A percentile compares a stretch with the other conserved stretches of the same genome.
These are phyloP conservation scores for Sparassis latifolia DNA, from an alignment of 1,284 basidiomycete genomes.

Conservation along the genomic window DNA sequence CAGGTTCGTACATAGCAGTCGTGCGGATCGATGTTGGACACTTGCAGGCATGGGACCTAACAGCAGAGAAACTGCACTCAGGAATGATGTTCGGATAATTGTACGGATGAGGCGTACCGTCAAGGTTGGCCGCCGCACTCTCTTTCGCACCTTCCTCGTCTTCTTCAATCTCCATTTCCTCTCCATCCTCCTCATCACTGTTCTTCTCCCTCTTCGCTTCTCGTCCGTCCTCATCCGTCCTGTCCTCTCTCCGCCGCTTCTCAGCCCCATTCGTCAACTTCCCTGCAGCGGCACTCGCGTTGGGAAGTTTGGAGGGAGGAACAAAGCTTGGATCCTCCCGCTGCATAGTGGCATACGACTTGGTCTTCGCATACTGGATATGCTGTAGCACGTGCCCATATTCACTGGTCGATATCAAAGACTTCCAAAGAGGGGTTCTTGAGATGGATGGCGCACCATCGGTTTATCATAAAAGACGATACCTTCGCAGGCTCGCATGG, in stretches of 20 bases:
- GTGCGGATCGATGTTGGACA: slow-evolving; percentile 53
- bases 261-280: slow-evolving; percentile 25
- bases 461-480: slow-evolving; percentile 92
- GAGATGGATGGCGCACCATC: slow-evolving; percentile 54
- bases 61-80: not conserved
- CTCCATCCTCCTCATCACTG: slow-evolving; percentile 53
- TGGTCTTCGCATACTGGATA: slow-evolving; percentile 82
- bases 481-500: slow-evolving; percentile 85
- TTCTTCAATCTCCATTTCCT: slow-evolving; percentile 84
- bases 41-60: slow-evolving; percentile 42
- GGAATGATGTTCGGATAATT: too few relatives aligned
- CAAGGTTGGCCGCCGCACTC: slow-evolving; percentile 11
- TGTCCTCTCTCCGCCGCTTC: slow-evolving; percentile 68
- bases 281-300: slow-evolving; percentile 8
- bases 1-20: slow-evolving; percentile 70
- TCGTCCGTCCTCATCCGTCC: slow-evolving; percentile 45
- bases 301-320: slow-evolving; percentile 51
- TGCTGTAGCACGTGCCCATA: slow-evolving; percentile 40
- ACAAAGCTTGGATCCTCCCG: slow-evolving; percentile 72
- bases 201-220: slow-evolving; percentile 63
- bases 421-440: slow-evolving; percentile 19
- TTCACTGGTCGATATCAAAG: slow-evolving; percentile 26
- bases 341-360: slow-evolving; percentile 76
- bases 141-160: slow-evolving; percentile 48
- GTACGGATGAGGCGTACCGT: not conserved